phyloP scores from a whole-genome alignment of 208 protist genomes.

The Leishmania amazonensis region DNA sequence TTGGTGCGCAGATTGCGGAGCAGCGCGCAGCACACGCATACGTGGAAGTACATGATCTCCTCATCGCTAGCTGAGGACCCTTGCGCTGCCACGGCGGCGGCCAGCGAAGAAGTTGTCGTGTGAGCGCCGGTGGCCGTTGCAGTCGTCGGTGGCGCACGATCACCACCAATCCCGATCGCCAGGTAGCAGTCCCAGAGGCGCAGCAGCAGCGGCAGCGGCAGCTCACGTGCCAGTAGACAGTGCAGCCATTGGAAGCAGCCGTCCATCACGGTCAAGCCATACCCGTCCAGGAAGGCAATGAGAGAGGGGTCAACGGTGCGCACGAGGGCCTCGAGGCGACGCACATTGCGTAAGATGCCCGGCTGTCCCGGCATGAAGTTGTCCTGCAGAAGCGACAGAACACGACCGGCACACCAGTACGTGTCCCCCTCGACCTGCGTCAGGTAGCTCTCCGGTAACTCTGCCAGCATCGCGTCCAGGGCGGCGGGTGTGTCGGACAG shows the following conservation, averaged over 20 bases:
- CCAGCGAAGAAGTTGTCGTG: neutral
- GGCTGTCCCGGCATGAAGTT: slow-evolving; percentile 90
- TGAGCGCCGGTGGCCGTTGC: neutral
- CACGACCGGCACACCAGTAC: slow-evolving; percentile 87
- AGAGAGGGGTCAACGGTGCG: slow-evolving; percentile 19
- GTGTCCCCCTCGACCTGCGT: slow-evolving; percentile 91
- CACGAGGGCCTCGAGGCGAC: slow-evolving; percentile 62
- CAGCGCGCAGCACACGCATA: slow-evolving; percentile 90
- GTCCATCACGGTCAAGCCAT: slow-evolving; percentile 67
- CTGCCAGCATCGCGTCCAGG: slow-evolving; percentile 35
- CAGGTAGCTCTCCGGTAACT: slow-evolving; percentile 28
- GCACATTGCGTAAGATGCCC: slow-evolving; percentile 74
- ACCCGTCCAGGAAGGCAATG: slow-evolving; percentile 23
- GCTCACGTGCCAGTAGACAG: slow-evolving; percentile 91
- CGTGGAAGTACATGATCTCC: slow-evolving; percentile 67
- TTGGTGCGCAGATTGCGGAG: slow-evolving; percentile 38
- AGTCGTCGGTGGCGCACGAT: neutral
- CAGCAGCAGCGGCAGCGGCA: slow-evolving; percentile 76
- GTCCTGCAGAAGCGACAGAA: slow-evolving; percentile 91
- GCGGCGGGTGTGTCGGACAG: slow-evolving; percentile 16
- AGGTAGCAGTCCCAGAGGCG: slow-evolving; percentile 93
- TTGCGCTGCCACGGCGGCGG: neutral
- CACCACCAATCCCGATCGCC: slow-evolving; percentile 50
- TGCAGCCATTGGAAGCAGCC: slow-evolving; percentile 93
- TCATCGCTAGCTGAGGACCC: slow-evolving; percentile 29